phyloP scores from a whole-genome alignment of 371 early-diverging fungal species.

The Basidiobolus meristosporus region DNA sequence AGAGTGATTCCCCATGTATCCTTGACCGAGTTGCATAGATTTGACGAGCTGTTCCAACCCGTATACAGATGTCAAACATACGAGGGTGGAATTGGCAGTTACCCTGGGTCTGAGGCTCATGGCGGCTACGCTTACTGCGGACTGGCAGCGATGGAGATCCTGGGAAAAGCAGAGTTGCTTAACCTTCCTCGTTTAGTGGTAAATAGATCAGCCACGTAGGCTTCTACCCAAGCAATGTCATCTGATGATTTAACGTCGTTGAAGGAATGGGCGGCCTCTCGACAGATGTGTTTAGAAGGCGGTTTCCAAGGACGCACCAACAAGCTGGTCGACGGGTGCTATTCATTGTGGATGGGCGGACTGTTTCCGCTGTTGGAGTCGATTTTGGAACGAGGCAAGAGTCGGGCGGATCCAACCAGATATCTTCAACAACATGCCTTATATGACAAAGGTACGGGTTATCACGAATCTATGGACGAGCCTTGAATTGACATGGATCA shows the following conservation, averaged over 20 bases:
- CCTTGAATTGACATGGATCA: neutral
- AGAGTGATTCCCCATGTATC: neutral
- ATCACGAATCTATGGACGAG: neutral
- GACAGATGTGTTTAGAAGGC: constrained; percentile 83
- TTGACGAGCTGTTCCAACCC: neutral
- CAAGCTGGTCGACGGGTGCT: constrained; percentile 96
- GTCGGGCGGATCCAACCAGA: neutral
- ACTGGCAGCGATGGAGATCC: constrained; percentile 67
- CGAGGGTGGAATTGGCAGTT: constrained; percentile 87
- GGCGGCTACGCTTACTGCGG: constrained; percentile 96
- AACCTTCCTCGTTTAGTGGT: constrained; percentile 38
- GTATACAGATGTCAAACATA: constrained; percentile 66
- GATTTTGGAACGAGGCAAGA: constrained; percentile 4
- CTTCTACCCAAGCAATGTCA: neutral
- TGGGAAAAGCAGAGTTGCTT: constrained; percentile 36
- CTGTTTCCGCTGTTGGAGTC: constrained; percentile 55
- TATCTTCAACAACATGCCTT: neutral
- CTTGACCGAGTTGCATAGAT: neutral
- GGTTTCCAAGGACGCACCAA: constrained; percentile 94
- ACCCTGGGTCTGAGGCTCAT: constrained; percentile 87
- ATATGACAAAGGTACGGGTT: neutral
- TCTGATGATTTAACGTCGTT: neutral
- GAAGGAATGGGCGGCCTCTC: constrained; percentile 47
- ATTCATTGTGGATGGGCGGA: constrained; percentile 92
- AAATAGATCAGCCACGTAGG: constrained; percentile 2